phyloP scores from a whole-genome alignment of 495 filamentous ascomycete species.

The Penicillium roqueforti region DNA sequence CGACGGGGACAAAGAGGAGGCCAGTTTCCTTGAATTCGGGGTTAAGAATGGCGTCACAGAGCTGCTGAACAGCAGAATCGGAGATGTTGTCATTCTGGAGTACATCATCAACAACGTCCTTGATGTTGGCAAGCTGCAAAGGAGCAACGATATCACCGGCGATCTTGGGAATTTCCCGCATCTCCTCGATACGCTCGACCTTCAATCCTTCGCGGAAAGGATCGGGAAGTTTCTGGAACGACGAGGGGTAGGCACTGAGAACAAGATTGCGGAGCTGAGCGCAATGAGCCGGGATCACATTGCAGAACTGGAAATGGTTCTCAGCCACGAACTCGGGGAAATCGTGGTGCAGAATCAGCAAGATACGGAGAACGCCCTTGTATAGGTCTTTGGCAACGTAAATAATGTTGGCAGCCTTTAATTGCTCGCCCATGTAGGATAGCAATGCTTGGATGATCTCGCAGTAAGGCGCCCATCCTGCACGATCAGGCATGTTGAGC shows the following conservation, averaged over 20 bases:
- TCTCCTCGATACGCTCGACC: constrained; percentile 74
- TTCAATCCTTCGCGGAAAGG: constrained; percentile 76
- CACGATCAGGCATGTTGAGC: constrained; percentile 62
- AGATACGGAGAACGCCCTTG: constrained; percentile 72
- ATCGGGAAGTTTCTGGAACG: constrained; percentile 73
- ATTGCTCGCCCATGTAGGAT: constrained; percentile 68
- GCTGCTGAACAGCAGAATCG: constrained; percentile 64
- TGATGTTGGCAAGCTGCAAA: constrained; percentile 59
- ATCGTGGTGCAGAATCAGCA: constrained; percentile 87
- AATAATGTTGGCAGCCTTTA: constrained; percentile 69
- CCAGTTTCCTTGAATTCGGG: constrained; percentile 50
- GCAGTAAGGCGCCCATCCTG: constrained; percentile 71
- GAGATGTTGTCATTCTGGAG: constrained; percentile 55
- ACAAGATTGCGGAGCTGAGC: constrained; percentile 87
- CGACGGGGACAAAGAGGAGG: constrained; percentile 56
- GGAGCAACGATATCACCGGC: constrained; percentile 56
- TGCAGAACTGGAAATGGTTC: constrained; percentile 79
- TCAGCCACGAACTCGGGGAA: constrained; percentile 89
- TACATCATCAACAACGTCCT: constrained; percentile 62
- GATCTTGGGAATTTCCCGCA: constrained; percentile 60
- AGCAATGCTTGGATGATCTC: constrained; percentile 73
- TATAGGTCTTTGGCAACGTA: constrained; percentile 76
- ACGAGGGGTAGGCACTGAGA: constrained; percentile 74
- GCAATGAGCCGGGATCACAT: constrained; percentile 78
- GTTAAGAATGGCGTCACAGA: constrained; percentile 62